Conservation (phyloP, 305 asterid species). For the Salvia sclarea region DNA sequence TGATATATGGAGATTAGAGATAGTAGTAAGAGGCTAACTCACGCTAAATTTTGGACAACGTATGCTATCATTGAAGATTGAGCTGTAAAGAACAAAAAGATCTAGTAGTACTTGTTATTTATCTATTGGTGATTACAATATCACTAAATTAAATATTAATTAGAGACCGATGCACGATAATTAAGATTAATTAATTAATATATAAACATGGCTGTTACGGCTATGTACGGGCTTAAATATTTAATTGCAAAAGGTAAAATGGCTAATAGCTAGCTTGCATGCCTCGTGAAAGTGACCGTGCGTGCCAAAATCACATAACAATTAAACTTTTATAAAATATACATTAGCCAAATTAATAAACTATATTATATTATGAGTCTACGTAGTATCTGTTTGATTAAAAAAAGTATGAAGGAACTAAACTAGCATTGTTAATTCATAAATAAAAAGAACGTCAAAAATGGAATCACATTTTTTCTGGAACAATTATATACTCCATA, state of each 20-base stretch:
- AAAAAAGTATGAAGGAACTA: no score
- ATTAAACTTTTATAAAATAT: background rate
- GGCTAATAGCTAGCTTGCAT: conserved; percentile 15
- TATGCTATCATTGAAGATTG: conserved; percentile 21
- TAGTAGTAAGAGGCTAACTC: background rate
- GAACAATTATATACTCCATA: no score
- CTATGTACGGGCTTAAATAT: conserved; percentile 33
- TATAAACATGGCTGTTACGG: conserved; percentile 27
- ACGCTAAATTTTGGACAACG: conserved; percentile 19
- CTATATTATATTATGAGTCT: no score
- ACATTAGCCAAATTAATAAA: background rate
- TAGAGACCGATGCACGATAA: background rate
- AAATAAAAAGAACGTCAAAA: no score
- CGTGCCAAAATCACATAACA: background rate
- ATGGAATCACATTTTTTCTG: no score
- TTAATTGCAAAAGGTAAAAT: conserved; percentile 6
- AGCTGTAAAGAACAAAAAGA: conserved; percentile 26
- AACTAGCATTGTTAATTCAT: no score
- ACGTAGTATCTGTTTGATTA: no score
- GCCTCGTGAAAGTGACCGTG: conserved; percentile 11
- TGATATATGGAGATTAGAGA: conserved; percentile 26
- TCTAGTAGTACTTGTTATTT: conserved; percentile 12
- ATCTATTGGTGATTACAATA: conserved; percentile 26
- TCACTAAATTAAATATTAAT: conserved; percentile 17
- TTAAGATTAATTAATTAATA: conserved; percentile 2